A percentile compares a stretch with the other conserved stretches of the same genome.
Evolutionary conservation across 2,329 filamentous ascomycete species (phyloP).

Genomic region (Fusarium clavum): DNA sequence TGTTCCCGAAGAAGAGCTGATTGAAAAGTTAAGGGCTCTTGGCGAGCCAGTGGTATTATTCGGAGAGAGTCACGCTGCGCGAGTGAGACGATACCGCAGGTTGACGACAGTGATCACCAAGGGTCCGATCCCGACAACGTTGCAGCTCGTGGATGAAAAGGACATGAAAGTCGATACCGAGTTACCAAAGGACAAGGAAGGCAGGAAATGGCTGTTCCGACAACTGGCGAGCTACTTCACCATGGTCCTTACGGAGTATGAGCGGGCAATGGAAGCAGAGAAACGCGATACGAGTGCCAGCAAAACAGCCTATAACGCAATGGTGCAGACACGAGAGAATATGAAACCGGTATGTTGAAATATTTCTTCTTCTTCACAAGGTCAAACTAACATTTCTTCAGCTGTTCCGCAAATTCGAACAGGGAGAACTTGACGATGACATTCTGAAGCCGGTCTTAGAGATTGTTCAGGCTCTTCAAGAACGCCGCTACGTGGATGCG

Average conservation of each 20-base stretch:
- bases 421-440: conserved; percentile 79
- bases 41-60: conserved; percentile 82
- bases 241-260: conserved; percentile 93
- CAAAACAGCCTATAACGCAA: conserved; percentile 83
- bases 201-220: conserved; percentile 78
- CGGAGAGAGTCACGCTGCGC: conserved; percentile 79
- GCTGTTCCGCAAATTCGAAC: conserved; percentile 91
- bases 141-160: conserved; percentile 82
- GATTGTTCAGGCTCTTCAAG: conserved; percentile 91
- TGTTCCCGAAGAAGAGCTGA: conserved; percentile 77
- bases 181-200: conserved; percentile 72
- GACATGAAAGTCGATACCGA: conserved; percentile 84
- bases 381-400: conserved; percentile 42
- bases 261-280: conserved; percentile 77
- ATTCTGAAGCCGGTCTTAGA: conserved; percentile 87
- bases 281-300: conserved; percentile 76
- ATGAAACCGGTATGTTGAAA: conserved; percentile 74
- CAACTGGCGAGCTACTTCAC: conserved; percentile 96
- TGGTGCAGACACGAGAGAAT: conserved; percentile 88
- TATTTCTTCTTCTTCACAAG: not conserved
- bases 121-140: conserved; percentile 87
- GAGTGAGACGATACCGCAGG: conserved; percentile 77
- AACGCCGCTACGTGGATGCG: conserved; percentile 92
- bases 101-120: conserved; percentile 71
- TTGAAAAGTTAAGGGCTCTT: conserved; percentile 74